Base-by-base conservation (phyloP, 2,329 filamentous ascomycete genomes). In the Dissoconium aciculare region DNA sequence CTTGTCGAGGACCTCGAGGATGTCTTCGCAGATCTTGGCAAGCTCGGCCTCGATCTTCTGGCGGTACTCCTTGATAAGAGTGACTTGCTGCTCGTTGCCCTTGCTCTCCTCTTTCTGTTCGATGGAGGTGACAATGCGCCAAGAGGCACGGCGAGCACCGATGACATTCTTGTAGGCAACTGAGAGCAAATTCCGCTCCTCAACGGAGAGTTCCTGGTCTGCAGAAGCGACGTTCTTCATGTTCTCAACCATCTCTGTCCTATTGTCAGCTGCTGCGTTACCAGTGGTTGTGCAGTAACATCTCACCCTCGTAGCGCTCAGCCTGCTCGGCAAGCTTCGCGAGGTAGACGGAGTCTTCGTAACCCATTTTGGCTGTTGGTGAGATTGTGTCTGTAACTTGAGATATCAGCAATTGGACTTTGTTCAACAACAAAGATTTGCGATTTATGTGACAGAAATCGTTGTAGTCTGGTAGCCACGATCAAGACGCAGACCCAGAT, bases 241-340 rank as follows among this genome's bases (percentile, higher is more conserved):
- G 75, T 94, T 93, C 71, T 93, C 84, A 49, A 95, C 87, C 87
- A 95, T 94, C 67, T 94, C 87, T 94, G 63, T 36, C n/a, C 29
- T 23, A 16, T 16, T 16, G 17, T 37, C 42, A 33, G 46, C 56
- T 71, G 55, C 68, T 29, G 29, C 21, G 10, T 14, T 25, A n/a
- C 13, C 24, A 38, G 30, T 15, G 16, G n/a, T n/a, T n/a, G n/a
- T n/a, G n/a, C n/a, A 29, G 6, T 6, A 14, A 23, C 11, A 17
- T 44, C 47, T 51, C 54, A 95, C 89, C 89, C 72, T 98, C 89
- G 67, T 98, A 98, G 62, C 89, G 87, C 78, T 98, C 89, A 64
- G 89, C 89, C 77, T 98, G 89, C 78, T 98, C 89, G 60, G 89
- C 89, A 64, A 98, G 81, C 84, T 95, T 95, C 67, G 89, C 89